These are phyloP conservation scores for Podospora fimiseda DNA, from an alignment of 495 filamentous ascomycete genomes.

Conservation along the genomic window DNA sequence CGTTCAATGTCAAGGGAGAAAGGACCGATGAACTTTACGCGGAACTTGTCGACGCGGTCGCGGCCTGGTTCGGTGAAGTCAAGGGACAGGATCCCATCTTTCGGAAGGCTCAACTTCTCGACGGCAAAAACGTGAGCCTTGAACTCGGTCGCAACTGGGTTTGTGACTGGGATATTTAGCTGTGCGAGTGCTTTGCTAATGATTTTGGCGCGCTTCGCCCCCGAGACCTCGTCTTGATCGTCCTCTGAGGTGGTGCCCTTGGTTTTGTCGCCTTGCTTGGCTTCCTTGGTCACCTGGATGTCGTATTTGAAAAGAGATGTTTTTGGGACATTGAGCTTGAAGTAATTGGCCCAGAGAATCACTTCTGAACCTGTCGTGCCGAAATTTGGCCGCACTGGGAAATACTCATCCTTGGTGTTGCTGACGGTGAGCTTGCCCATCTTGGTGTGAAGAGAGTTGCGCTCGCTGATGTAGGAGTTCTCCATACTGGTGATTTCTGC, in stretches of 20 bases:
- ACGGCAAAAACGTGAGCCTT: constrained; percentile 45
- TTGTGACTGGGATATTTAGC: constrained; percentile 23
- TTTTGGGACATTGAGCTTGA: constrained; percentile 42
- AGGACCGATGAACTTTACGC: constrained; percentile 37
- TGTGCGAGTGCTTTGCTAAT: constrained; percentile 45
- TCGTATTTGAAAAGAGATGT: constrained; percentile 33
- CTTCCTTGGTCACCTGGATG: constrained; percentile 19
- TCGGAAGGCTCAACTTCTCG: constrained; percentile 31
- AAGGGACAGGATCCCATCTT: constrained; percentile 30
- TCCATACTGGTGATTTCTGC: constrained; percentile 28
- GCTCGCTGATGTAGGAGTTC: constrained; percentile 23
- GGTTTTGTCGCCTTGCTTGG: not conserved
- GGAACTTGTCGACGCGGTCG: constrained; percentile 30
- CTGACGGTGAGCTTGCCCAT: constrained; percentile 26
- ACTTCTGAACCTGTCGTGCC: constrained; percentile 47
- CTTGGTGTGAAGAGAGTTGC: constrained; percentile 8
- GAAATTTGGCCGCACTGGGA: constrained; percentile 53
- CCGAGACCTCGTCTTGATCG: constrained; percentile 34
- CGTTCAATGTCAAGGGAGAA: constrained; percentile 40
- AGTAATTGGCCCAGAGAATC: constrained; percentile 59
- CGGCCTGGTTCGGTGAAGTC: constrained; percentile 40
- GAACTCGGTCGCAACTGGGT: constrained; percentile 52
- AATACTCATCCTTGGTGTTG: constrained; percentile 1
- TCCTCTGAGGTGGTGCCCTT: constrained; percentile 14
- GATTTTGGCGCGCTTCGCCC: constrained; percentile 49